Evolutionary conservation across 306 rosid genomes (phyloP).

Genomic region (Nissolia schottii): DNA sequence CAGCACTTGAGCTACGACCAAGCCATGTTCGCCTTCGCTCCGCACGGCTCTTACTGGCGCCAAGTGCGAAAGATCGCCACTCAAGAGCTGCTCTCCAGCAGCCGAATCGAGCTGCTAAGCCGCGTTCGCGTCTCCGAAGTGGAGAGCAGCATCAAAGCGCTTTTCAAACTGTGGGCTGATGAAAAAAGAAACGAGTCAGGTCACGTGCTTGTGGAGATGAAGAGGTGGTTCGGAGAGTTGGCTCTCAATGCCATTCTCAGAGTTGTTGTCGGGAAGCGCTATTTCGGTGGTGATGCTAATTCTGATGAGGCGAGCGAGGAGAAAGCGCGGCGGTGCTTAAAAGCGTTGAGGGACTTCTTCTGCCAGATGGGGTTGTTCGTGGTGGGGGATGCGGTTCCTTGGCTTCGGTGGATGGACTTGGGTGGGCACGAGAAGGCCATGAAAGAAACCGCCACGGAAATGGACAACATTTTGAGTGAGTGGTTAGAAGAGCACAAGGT

Average conservation of each 20-base stretch:
- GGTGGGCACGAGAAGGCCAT: neutral
- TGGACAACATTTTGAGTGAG: neutral
- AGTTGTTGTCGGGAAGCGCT: neutral
- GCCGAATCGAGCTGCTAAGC: slow-evolving; percentile 29
- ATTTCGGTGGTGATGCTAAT: neutral
- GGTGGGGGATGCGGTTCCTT: neutral
- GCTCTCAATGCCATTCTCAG: neutral
- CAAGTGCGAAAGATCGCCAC: slow-evolving; percentile 34
- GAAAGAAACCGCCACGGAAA: neutral
- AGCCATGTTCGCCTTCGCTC: neutral
- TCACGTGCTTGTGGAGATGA: slow-evolving; percentile 29
- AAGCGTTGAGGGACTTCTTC: neutral
- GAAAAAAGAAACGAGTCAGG: neutral
- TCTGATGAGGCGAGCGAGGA: neutral
- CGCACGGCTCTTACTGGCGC: slow-evolving; percentile 30
- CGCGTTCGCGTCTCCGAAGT: slow-evolving; percentile 28
- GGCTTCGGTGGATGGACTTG: neutral
- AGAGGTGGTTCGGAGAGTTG: slow-evolving; percentile 37
- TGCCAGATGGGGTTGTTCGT: neutral
- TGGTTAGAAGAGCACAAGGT: neutral
- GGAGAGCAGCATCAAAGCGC: slow-evolving; percentile 18
- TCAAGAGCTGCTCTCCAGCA: slow-evolving; percentile 38
- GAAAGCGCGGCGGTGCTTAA: neutral
- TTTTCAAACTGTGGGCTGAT: slow-evolving; percentile 23
- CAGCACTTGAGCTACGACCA: neutral